A percentile compares a stretch with the other conserved stretches of the same genome.
Evolutionary conservation across 805 yeast genomes (phyloP).

Genomic region (Yarrowia sp.): DNA sequence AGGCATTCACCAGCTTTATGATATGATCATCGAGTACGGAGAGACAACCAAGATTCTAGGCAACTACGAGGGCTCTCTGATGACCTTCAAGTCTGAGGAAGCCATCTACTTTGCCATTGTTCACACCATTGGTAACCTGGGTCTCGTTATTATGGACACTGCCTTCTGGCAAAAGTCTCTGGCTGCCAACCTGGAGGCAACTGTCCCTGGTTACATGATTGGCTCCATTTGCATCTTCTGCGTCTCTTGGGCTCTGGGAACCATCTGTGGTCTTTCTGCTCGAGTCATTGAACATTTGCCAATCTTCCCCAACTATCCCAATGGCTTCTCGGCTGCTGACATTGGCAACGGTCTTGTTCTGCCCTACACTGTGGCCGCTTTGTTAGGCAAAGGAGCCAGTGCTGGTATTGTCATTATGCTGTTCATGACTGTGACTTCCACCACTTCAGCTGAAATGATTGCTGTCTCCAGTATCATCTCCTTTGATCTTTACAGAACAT

Average conservation of each 20-base stretch:
- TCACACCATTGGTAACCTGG: slow-evolving; percentile 28
- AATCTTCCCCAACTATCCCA: slow-evolving; percentile 75
- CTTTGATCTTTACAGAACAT: slow-evolving; percentile 47
- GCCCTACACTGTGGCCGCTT: slow-evolving; percentile 70
- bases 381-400: slow-evolving; percentile 83
- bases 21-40: slow-evolving; percentile 46
- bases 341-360: slow-evolving; percentile 62
- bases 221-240: slow-evolving; percentile 49
- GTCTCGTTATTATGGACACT: slow-evolving; percentile 35
- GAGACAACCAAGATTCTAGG: slow-evolving; percentile 29
- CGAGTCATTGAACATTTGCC: slow-evolving; percentile 57
- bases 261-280: slow-evolving; percentile 42
- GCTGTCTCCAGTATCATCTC: slow-evolving; percentile 45
- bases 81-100: slow-evolving; percentile 40
- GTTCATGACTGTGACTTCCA: slow-evolving; percentile 44
- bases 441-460: slow-evolving; percentile 43
- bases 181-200: slow-evolving; percentile 44
- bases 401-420: slow-evolving; percentile 54
- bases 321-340: slow-evolving; percentile 57
- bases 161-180: slow-evolving; percentile 44
- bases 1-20: slow-evolving; percentile 46
- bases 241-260: slow-evolving; percentile 41
- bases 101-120: slow-evolving; percentile 28
- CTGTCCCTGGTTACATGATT: slow-evolving; percentile 45
- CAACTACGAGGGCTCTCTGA: slow-evolving; percentile 41